Base-by-base conservation (phyloP, 2,329 filamentous ascomycete genomes). In the Fusarium kyushuense region DNA sequence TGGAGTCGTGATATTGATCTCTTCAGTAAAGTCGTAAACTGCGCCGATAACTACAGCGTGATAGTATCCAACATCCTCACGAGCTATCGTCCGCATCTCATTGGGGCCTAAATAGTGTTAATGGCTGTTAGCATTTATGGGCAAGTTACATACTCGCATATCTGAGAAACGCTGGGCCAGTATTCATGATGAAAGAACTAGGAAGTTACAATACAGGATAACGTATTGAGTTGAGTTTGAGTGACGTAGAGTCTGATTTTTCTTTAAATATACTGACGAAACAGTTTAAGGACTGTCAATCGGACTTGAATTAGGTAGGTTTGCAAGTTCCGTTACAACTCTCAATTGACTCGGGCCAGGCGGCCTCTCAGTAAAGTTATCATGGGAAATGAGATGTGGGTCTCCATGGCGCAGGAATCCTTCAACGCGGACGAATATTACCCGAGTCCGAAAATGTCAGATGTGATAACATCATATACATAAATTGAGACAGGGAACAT, bases 41-140 rank as follows among this genome's bases (percentile, higher is more conserved):
- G 59, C 69, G 16, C 71, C 71, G 17, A 73, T 67, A 2, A 71
- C 49, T 4, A 73, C 67, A 29, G 71, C 71, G 9, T 73, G 45
- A 23, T 73, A 73, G 23, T 69, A 65, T 8, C 71, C 71, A 4
- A 55, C 32, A 48, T 72, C 62, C 25, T 73, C 71, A 12, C 71
- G 71, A 21, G 54, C 61, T 38, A 73, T 60, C 10, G 67, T 65
- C 5, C 71, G 64, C 65, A 65, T 68, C 25, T 73, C 71, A 58
- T 69, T 72, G 1, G 71, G 71, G 12, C 69, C 71, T 73, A 7
- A 16, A 12, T 8, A 30, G 7, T 21, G 54, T 48, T 29, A 55
- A 42, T 27, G 17, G 16, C 36, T 3, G 7, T n/a, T 3, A 13
- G 13, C 3, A 9, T 21, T 14, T 17, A 3, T 21, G 13, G 27